Evolutionary conservation across 2,329 filamentous ascomycete genomes (phyloP).

Genomic region (Microcera coccophila): DNA sequence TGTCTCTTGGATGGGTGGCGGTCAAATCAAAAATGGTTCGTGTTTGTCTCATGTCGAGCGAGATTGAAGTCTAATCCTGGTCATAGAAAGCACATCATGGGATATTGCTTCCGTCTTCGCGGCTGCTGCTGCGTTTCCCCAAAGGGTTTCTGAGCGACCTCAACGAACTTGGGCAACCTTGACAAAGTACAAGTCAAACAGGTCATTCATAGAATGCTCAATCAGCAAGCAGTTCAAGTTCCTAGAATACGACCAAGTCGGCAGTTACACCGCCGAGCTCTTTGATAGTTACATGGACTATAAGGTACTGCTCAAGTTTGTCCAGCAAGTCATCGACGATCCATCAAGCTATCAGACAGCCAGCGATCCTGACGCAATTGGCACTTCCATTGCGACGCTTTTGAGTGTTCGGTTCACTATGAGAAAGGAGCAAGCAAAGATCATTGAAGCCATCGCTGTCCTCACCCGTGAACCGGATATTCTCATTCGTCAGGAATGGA

Average conservation of each 20-base stretch:
- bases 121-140: no score
- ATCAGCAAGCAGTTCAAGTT: not conserved
- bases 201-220: constrained; percentile 2
- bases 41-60: no score
- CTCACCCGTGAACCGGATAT: constrained; percentile 1
- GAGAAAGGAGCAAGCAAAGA: constrained; percentile 2
- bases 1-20: constrained; percentile 5
- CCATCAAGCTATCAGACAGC: no score
- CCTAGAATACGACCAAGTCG: constrained; percentile 4
- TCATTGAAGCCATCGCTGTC: constrained; percentile 4
- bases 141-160: not conserved
- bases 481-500: constrained; percentile 3
- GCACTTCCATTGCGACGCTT: constrained; percentile 1
- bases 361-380: no score
- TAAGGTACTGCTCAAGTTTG: constrained; percentile 4
- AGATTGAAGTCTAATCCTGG: no score
- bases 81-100: no score
- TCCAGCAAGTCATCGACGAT: constrained; percentile 3
- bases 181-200: constrained; percentile 8
- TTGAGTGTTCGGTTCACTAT: constrained; percentile 2
- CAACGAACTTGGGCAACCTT: constrained; percentile 10
- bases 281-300: constrained; percentile 15
- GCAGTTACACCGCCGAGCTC: constrained; percentile 2
- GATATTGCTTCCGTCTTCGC: no score
- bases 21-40: no score